A percentile compares a stretch with the other conserved stretches of the same genome.
These are phyloP conservation scores for Ensete ventricosum DNA, from an alignment of 176 grass and related monocot species.

Conservation along the genomic window DNA sequence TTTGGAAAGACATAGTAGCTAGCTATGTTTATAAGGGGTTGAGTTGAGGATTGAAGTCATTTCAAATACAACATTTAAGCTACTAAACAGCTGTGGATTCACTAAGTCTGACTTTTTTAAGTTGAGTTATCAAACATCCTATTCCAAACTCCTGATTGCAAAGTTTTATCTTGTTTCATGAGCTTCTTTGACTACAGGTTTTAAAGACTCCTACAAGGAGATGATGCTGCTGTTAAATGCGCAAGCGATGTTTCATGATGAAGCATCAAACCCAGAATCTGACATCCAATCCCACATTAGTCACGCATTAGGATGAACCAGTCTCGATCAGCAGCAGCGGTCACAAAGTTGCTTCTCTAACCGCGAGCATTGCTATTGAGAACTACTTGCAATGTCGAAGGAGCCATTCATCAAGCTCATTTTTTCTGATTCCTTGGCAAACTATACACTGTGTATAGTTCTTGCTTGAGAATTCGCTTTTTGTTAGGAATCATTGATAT, in stretches of 20 bases:
- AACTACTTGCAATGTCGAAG: conserved; percentile 49
- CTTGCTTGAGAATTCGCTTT: too few species aligned
- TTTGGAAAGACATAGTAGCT: neutral
- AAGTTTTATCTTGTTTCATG: neutral
- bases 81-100: neutral
- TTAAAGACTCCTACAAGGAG: conserved; percentile 2
- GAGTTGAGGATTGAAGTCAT: neutral
- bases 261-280: conserved; percentile 14
- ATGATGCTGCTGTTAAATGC: neutral
- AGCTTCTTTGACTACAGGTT: neutral
- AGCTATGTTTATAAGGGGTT: too few species aligned
- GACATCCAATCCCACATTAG: conserved; percentile 74
- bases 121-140: neutral
- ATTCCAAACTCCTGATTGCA: too few species aligned
- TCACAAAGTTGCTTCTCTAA: conserved; percentile 32
- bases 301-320: conserved; percentile 65
- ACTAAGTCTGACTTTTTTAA: neutral
- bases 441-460: too few species aligned
- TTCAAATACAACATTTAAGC: neutral
- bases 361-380: conserved; percentile 41
- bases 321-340: conserved; percentile 69
- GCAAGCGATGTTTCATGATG: conserved; percentile 35
- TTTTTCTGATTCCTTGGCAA: neutral
- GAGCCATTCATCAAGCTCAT: conserved; percentile 60
- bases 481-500: too few species aligned